These are phyloP conservation scores for Tetrahymena elliotti DNA, from an alignment of 73 alveolate genomes.

Conservation along the genomic window DNA sequence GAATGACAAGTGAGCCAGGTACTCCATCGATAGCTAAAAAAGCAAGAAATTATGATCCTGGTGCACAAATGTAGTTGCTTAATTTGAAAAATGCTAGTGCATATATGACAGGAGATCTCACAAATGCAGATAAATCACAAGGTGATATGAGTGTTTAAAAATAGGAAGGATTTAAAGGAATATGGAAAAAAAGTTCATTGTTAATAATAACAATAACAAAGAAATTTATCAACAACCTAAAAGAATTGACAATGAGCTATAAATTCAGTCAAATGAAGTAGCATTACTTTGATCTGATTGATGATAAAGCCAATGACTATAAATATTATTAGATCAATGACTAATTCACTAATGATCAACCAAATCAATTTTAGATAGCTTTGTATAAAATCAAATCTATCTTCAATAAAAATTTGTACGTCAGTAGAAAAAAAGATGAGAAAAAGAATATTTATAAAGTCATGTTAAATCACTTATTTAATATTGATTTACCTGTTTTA, in stretches of 20 bases:
- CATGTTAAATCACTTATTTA: neutral
- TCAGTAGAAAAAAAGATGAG: neutral
- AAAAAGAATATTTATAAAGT: neutral
- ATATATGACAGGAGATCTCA: neutral
- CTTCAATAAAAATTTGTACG: neutral
- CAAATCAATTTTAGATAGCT: neutral
- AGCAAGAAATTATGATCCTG: neutral
- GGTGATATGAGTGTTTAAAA: neutral
- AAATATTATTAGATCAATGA: neutral
- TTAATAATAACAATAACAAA: neutral
- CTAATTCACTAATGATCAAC: neutral
- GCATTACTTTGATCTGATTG: neutral
- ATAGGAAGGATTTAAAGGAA: neutral
- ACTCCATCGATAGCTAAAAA: neutral
- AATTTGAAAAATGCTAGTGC: neutral
- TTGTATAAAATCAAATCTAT: neutral
- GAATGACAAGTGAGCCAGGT: neutral
- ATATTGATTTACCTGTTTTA: neutral
- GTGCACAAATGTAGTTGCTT: neutral
- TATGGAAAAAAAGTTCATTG: neutral
- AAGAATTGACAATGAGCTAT: neutral
- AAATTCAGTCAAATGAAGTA: neutral
- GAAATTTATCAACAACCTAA: neutral
- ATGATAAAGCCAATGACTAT: neutral
- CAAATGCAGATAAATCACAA: neutral